These are phyloP conservation scores for Hibiscus mutabilis DNA, from an alignment of 345 rosid genomes.

Conservation along the genomic window DNA sequence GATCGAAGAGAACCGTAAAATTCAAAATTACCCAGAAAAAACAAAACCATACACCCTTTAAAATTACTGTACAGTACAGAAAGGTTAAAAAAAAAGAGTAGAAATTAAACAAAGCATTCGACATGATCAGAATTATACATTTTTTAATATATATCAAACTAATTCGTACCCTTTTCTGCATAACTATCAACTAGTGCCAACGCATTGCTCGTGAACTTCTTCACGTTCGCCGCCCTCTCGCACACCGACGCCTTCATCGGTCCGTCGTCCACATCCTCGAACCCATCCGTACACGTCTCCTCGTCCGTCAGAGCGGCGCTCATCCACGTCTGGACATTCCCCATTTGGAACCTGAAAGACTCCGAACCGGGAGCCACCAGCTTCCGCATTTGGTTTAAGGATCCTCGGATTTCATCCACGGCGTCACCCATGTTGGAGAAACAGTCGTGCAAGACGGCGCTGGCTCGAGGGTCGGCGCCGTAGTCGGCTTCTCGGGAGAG, in stretches of 20 bases:
- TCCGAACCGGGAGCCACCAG: constrained; percentile 32
- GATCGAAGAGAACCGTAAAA: too few relatives aligned
- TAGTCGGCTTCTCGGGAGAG: constrained; percentile 53
- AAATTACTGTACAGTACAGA: neutral
- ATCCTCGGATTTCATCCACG: constrained; percentile 68
- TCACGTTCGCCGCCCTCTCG: constrained; percentile 35
- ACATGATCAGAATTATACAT: neutral
- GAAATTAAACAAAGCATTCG: neutral
- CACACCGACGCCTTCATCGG: constrained; percentile 37
- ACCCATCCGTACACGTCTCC: constrained; percentile 83
- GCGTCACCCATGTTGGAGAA: constrained; percentile 73
- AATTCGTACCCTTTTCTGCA: constrained; percentile 39
- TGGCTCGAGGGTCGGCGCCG: constrained; percentile 39
- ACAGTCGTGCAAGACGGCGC: constrained; percentile 78
- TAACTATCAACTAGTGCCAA: constrained; percentile 55
- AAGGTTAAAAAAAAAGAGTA: neutral
- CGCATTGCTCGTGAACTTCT: constrained; percentile 77
- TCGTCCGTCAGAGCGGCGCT: constrained; percentile 80
- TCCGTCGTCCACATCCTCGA: constrained; percentile 48
- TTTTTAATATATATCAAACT: neutral
- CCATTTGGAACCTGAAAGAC: constrained; percentile 59
- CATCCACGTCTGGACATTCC: constrained; percentile 92
- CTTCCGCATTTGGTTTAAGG: constrained; percentile 62
- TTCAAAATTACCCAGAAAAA: neutral
- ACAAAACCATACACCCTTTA: neutral